These are phyloP conservation scores for Ophiognomonia clavigignenti-juglandacearum DNA, from an alignment of 2,329 filamentous ascomycete species.

Conservation along the genomic window DNA sequence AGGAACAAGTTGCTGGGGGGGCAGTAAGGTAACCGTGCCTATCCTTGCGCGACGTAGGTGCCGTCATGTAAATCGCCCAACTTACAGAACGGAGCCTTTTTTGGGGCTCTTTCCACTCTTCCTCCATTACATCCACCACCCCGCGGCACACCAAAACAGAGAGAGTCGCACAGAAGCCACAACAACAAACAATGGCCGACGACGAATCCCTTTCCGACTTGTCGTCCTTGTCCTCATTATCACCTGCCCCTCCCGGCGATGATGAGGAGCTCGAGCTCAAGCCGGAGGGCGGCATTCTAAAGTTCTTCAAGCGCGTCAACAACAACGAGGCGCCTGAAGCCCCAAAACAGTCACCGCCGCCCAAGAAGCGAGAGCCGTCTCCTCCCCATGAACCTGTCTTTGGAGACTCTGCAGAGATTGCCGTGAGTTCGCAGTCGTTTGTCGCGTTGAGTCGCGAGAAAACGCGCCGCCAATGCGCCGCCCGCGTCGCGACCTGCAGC, in stretches of 20 bases:
- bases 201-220: slow-evolving; percentile 58
- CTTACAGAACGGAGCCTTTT: background rate
- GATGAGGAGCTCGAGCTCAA: slow-evolving; percentile 46
- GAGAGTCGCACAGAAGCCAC: slow-evolving; percentile 8
- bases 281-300: slow-evolving; percentile 55
- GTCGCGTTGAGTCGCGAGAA: slow-evolving; percentile 33
- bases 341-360: slow-evolving; percentile 55
- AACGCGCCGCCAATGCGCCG: slow-evolving; percentile 51
- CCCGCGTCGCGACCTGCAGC: slow-evolving; percentile 25
- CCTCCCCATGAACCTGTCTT: slow-evolving; percentile 87
- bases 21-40: too few relatives aligned
- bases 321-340: slow-evolving; percentile 34
- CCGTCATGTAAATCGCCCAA: slow-evolving; percentile 3
- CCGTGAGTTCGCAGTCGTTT: slow-evolving; percentile 59
- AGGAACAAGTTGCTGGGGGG: too few relatives aligned
- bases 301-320: slow-evolving; percentile 60
- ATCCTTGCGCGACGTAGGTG: slow-evolving; percentile 1
- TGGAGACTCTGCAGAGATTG: slow-evolving; percentile 86
- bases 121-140: slow-evolving; percentile 18
- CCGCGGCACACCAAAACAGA: slow-evolving; percentile 1
- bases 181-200: slow-evolving; percentile 47
- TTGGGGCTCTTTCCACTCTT: slow-evolving; percentile 20
- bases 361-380: slow-evolving; percentile 77
- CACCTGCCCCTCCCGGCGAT: slow-evolving; percentile 47
- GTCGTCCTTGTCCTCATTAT: slow-evolving; percentile 46